Base-by-base conservation (phyloP, 306 rosid genomes). In the Begonia loranthoides region DNA sequence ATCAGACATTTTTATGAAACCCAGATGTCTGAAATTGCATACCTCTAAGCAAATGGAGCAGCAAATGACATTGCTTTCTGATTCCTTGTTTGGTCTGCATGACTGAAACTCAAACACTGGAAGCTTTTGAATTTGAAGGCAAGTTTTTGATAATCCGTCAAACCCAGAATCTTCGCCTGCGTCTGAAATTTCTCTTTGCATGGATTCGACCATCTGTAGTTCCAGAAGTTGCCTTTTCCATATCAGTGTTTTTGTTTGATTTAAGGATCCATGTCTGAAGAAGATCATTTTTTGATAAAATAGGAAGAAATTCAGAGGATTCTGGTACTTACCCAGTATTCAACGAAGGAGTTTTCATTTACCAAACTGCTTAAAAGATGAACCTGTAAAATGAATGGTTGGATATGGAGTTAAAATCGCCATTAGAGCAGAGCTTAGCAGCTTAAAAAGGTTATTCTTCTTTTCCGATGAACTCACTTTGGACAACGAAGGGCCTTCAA, bases 21-120 rank as follows among this genome's bases (percentile, higher is more conserved):
- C 36, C 36, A 28, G 36, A 0, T 28, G 36, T 28, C 36, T 28
- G 8, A 28, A 28, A 28, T 4, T 2, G 13, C 14, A 2, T 51
- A 78, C 84, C 81, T 74, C 71, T 50, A 78, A 45, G 77, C 84
- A 78, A 70, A 78, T 73, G 50, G 77, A 57, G 64, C 79, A 78
- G 28, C 72, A 69, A 22, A 61, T 50, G 41, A 71, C 77, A 53
- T 56, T 11, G 54, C 38, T 41, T 34, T 6, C 36, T 41, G 55
- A 46, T n/a, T 28, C 36, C 1, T 46, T 17, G 1, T 17, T 17
- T 36, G 48, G 6, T 10, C 28, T 45, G 55, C 14, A 13, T 10
- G 56, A 59, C 24, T 59, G 50, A 51, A 53, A 71, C 43, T 52
- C 54, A n/a, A 15, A 60, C 2, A 21, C 22, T 34, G 73, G 70